phyloP scores from a whole-genome alignment of 768 basidiomycete species.

The Boletellus sp. region DNA sequence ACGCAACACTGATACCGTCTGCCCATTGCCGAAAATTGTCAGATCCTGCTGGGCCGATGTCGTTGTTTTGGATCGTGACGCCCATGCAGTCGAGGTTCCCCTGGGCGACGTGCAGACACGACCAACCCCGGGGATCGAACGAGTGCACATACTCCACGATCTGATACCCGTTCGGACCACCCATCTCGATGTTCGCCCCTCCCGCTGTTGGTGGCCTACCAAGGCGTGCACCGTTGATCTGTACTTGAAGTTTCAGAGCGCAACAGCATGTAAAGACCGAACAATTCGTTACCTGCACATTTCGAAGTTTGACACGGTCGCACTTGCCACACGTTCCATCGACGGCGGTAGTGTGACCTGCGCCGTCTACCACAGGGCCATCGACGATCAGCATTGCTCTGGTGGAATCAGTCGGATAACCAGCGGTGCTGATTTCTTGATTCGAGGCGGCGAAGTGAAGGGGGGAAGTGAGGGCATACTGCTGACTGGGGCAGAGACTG shows the following conservation, averaged over 20 bases:
- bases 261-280: background rate
- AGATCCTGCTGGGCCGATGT: conserved; percentile 74
- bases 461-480: conserved; percentile 63
- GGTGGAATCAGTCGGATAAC: conserved; percentile 63
- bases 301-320: conserved; percentile 57
- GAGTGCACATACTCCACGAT: conserved; percentile 73
- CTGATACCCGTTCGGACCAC: conserved; percentile 68
- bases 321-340: conserved; percentile 62
- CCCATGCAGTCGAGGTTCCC: conserved; percentile 64
- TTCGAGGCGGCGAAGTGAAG: conserved; percentile 61
- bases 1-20: conserved; percentile 75
- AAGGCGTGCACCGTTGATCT: conserved; percentile 74
- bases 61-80: conserved; percentile 71
- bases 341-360: conserved; percentile 70
- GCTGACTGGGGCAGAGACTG: conserved; percentile 58
- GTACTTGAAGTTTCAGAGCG: background rate
- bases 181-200: conserved; percentile 83
- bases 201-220: conserved; percentile 51
- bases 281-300: conserved; percentile 57
- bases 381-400: conserved; percentile 68
- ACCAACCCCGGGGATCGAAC: conserved; percentile 77
- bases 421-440: conserved; percentile 79
- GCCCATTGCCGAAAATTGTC: conserved; percentile 72
- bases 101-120: conserved; percentile 74
- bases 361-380: conserved; percentile 59